Base-by-base conservation (phyloP, 2,329 filamentous ascomycete genomes). In the Colletotrichum incanum region DNA sequence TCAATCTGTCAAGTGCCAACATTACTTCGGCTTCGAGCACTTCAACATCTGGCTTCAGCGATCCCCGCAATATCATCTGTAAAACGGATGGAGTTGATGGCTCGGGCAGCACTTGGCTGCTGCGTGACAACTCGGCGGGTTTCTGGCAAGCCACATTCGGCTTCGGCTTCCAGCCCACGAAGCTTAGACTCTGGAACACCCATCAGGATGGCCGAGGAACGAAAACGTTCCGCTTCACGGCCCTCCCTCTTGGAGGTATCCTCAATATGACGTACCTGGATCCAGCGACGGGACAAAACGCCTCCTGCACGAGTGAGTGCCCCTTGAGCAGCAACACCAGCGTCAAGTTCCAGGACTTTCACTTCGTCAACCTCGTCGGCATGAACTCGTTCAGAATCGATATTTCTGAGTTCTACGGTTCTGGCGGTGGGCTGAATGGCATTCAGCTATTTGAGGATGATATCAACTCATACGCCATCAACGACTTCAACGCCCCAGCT, bases 201-300 rank as follows among this genome's bases (percentile, higher is more conserved):
- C 91, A 93, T 76, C 87, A 91, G 64, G 91, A 96, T 77, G 94
- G 93, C 63, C 92, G 95, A 75, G 95, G 96, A 39, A 98, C 95
- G 39, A 93, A 94, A 84, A 93, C 93, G 0, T 99, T 94, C 84
- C 91, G 95, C 70, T 97, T 94, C 79, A 94, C 94, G 28, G 94
- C 95, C 23, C 85, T 96, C 71, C 95, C 96, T 6, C 90, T 96
- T 78, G 92, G 93, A 74, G 96, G 96, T 64, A 98, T 99, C 80
- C 94, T 99, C 91, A 98, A 98, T 82, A 88, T 99, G 78, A 97
- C 95, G 47, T 98, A 96, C 77, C 91, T 92, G 74, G 94, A 98
- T 78, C 92, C 93, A 31, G 85, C 80, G 49, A 93, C 90, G 1
- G 93, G 93, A 34, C 84, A 89, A 62, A 92, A 92, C 67, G 83